Conservation (phyloP, 495 filamentous ascomycete genomes). For the Astrothelium macrocarpum region DNA sequence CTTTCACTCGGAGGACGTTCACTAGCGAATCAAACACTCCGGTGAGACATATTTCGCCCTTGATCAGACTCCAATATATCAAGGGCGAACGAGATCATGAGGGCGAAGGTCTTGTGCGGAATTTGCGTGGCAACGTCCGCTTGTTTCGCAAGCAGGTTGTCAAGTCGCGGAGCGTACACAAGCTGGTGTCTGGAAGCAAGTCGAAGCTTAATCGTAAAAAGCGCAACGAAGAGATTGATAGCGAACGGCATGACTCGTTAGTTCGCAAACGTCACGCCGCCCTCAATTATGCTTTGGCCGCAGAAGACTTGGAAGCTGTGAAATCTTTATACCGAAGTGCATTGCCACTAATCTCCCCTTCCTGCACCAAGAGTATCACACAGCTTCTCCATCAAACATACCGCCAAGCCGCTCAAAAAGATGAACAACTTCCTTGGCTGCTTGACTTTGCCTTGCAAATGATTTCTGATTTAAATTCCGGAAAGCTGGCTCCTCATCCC, state of each 20-base stretch:
- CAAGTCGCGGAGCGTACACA: background rate
- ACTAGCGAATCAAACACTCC: background rate
- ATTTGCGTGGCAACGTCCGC: background rate
- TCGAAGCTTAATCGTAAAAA: background rate
- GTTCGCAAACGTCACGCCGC: background rate
- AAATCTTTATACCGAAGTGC: background rate
- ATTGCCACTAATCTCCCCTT: background rate
- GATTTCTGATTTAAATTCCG: slow-evolving; percentile 27
- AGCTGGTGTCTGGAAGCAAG: background rate
- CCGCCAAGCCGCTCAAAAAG: slow-evolving; percentile 1
- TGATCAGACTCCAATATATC: background rate
- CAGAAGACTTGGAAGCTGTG: background rate
- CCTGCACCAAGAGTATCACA: background rate
- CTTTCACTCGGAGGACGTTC: no score
- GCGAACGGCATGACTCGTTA: background rate
- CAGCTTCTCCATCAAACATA: slow-evolving; percentile 15
- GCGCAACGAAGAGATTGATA: background rate
- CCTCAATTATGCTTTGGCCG: background rate
- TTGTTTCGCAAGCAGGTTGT: background rate
- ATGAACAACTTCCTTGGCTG: slow-evolving; percentile 4
- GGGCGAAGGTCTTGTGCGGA: background rate
- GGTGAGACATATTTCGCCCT: background rate
- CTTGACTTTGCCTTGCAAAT: slow-evolving; percentile 28
- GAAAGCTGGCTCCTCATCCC: slow-evolving; percentile 29
- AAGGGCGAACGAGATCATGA: background rate